Evolutionary conservation across 352 stramenopile genomes (phyloP).

Genomic region (Pythium brachiatum): DNA sequence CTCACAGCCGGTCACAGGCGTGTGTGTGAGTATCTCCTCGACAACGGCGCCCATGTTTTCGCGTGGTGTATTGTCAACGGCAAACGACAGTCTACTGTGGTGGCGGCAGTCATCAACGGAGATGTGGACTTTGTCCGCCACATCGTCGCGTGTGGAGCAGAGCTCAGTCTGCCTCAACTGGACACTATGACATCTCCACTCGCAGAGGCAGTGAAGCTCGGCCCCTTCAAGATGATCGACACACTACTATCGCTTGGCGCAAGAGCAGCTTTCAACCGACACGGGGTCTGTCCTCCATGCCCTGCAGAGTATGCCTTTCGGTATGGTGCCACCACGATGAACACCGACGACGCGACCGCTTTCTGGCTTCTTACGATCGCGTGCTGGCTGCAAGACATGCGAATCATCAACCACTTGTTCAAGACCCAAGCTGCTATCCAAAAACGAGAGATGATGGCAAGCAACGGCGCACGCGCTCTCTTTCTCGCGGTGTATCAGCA

Average conservation of each 20-base stretch:
- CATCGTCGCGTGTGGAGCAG: background rate
- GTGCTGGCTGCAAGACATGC: background rate
- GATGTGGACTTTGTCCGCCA: background rate
- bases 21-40: background rate
- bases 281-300: too few relatives aligned
- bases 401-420: background rate
- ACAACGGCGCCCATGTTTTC: background rate
- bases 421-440: background rate
- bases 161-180: too few relatives aligned
- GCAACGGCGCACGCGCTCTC: background rate
- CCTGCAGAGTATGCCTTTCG: too few relatives aligned
- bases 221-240: too few relatives aligned
- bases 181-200: too few relatives aligned
- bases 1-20: background rate
- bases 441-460: background rate
- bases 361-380: background rate
- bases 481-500: background rate
- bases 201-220: too few relatives aligned
- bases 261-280: too few relatives aligned
- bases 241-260: too few relatives aligned
- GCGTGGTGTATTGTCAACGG: background rate
- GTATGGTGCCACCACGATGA: too few relatives aligned
- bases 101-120: background rate
- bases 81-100: background rate
- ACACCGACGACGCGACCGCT: too few relatives aligned